phyloP scores from a whole-genome alignment of 345 rosid genomes.

The Stellera chamaejasme region DNA sequence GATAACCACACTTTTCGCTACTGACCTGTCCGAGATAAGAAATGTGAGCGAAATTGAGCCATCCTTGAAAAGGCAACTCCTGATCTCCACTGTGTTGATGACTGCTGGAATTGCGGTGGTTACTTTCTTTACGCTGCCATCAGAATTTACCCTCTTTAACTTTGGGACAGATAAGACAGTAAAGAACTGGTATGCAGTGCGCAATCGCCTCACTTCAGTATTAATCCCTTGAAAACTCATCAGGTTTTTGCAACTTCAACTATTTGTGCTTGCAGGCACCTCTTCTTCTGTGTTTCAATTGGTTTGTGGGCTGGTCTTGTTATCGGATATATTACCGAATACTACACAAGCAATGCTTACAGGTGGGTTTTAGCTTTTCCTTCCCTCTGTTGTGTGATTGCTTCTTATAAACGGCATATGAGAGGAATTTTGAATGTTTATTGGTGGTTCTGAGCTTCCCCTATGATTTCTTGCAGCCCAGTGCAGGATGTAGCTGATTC shows the following conservation, averaged over 20 bases:
- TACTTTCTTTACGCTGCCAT: conserved; percentile 44
- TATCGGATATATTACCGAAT: conserved; percentile 54
- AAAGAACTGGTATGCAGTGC: conserved; percentile 42
- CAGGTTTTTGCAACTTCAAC: neutral
- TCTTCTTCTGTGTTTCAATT: conserved; percentile 53
- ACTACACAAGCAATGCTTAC: conserved; percentile 64
- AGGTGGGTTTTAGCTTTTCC: conserved; percentile 22
- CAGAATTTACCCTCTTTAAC: conserved; percentile 50
- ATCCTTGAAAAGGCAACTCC: conserved; percentile 49
- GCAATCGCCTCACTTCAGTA: neutral
- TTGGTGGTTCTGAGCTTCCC: neutral
- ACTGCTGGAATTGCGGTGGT: conserved; percentile 50
- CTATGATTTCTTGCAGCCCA: conserved; percentile 28
- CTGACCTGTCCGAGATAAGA: conserved; percentile 51
- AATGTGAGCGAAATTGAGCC: conserved; percentile 48
- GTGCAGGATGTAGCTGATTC: conserved; percentile 74
- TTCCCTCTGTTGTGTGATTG: too few relatives aligned
- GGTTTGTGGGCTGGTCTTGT: conserved; percentile 73
- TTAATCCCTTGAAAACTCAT: neutral
- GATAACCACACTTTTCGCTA: conserved; percentile 58
- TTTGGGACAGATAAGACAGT: conserved; percentile 50
- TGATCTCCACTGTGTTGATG: conserved; percentile 63
- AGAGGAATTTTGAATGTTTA: neutral
- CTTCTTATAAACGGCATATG: too few relatives aligned
- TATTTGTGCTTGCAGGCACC: conserved; percentile 31